phyloP scores from a whole-genome alignment of 495 filamentous ascomycete genomes.

The Tuber calosporum region DNA sequence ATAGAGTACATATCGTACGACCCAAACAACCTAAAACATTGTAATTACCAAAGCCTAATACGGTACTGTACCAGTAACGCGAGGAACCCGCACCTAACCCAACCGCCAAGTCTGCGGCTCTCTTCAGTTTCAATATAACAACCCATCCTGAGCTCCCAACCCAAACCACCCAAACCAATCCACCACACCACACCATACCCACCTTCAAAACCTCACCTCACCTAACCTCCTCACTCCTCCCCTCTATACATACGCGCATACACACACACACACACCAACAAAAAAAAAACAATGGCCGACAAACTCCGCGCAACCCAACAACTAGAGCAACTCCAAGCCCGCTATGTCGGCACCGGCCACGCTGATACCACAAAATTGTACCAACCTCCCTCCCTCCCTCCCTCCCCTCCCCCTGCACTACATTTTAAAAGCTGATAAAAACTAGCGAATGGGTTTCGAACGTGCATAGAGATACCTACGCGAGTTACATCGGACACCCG shows the following conservation, averaged over 20 bases:
- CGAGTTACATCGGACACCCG: conserved; percentile 82
- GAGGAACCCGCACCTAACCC: neutral
- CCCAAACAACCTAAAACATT: neutral
- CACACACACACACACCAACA: conserved; percentile 10
- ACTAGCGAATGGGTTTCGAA: conserved; percentile 81
- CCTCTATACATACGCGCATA: neutral
- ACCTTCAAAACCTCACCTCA: neutral
- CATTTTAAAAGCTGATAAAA: conserved; percentile 4
- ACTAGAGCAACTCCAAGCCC: conserved; percentile 88
- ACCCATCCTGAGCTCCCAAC: neutral
- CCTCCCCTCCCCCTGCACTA: neutral
- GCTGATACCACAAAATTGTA: conserved; percentile 84
- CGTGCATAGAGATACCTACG: conserved; percentile 74
- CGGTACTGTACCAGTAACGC: no score
- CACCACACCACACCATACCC: neutral
- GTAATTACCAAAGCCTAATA: neutral
- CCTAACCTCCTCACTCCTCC: neutral
- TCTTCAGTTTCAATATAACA: neutral
- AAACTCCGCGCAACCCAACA: conserved; percentile 96
- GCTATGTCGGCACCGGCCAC: conserved; percentile 94
- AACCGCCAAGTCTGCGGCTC: neutral
- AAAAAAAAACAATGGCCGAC: conserved; percentile 58
- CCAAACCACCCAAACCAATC: neutral
- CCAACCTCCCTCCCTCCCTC: neutral
- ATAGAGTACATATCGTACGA: neutral